Percentiles rank a stretch among this genome's conserved stretches.
Conservation (phyloP, 257 asterid genomes). For the Solanum ossicruentum region DNA sequence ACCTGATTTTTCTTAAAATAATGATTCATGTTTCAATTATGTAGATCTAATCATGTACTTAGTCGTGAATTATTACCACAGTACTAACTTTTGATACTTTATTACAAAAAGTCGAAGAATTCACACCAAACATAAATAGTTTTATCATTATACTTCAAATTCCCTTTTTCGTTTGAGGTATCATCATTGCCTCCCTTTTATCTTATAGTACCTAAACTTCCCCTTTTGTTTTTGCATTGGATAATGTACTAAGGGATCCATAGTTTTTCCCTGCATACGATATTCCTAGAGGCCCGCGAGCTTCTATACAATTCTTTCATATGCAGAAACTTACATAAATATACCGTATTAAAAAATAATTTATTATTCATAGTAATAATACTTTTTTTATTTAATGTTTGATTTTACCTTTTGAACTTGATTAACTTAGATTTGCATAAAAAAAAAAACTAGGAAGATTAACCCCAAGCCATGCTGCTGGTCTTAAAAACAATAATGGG, state of each 20-base stretch:
- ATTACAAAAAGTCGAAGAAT: background rate
- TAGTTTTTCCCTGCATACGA: background rate
- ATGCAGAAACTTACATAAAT: no score
- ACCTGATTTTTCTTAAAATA: no score
- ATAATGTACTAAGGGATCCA: background rate
- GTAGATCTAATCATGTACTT: no score
- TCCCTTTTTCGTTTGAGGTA: no score
- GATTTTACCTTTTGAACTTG: background rate
- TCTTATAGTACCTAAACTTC: no score
- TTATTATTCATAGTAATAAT: no score
- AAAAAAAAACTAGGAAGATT: background rate
- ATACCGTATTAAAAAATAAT: no score
- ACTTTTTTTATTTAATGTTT: no score
- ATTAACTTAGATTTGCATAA: background rate
- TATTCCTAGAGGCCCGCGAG: background rate
- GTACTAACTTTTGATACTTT: background rate
- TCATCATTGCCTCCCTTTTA: no score
- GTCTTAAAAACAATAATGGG: background rate
- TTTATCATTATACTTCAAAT: background rate
- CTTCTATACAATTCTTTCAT: background rate
- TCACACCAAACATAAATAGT: no score
- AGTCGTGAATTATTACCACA: background rate
- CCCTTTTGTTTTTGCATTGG: background rate
- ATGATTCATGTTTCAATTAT: no score
- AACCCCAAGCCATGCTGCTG: background rate